A percentile compares a stretch with the other conserved stretches of the same genome.
Conservation (phyloP, 2,329 filamentous ascomycete species). For the Davidsoniella eucalypti region DNA sequence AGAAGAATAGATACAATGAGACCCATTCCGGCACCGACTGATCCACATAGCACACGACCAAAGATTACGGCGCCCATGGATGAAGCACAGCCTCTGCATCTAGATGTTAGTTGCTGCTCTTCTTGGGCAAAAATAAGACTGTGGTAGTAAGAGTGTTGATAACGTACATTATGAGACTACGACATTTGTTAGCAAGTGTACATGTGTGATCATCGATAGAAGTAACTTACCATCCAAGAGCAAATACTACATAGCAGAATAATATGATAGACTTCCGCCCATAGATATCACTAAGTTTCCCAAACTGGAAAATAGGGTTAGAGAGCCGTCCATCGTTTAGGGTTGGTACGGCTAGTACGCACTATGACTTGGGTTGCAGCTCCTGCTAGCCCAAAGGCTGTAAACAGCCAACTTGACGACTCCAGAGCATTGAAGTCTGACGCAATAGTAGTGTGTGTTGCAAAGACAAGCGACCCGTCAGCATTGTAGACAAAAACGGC, state of each 20-base stretch:
- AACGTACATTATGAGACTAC: conserved; percentile 6
- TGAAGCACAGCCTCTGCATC: conserved; percentile 15
- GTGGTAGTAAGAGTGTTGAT: not conserved
- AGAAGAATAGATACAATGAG: conserved; percentile 35
- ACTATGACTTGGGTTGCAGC: conserved; percentile 19
- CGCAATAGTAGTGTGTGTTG: conserved; percentile 45
- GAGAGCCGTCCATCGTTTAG: not conserved
- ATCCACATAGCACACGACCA: conserved; percentile 34
- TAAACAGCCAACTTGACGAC: conserved; percentile 30
- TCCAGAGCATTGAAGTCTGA: conserved; percentile 42
- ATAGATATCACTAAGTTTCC: conserved; percentile 19
- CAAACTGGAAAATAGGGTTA: conserved; percentile 15
- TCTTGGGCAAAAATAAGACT: not conserved
- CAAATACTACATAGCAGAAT: conserved; percentile 18
- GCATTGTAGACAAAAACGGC: conserved; percentile 45
- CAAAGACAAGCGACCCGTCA: conserved; percentile 48
- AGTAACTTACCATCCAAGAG: conserved; percentile 16
- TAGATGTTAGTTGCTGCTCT: conserved; percentile 1
- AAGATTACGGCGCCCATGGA: conserved; percentile 32
- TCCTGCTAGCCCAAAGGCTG: conserved; percentile 19
- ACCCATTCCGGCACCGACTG: conserved; percentile 34
- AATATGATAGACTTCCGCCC: conserved; percentile 17
- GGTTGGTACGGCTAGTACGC: not conserved
- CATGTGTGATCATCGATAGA: not conserved
- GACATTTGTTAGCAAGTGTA: not conserved